phyloP scores from a whole-genome alignment of 371 early-diverging fungal genomes.

The Mucor lusitanicus region DNA sequence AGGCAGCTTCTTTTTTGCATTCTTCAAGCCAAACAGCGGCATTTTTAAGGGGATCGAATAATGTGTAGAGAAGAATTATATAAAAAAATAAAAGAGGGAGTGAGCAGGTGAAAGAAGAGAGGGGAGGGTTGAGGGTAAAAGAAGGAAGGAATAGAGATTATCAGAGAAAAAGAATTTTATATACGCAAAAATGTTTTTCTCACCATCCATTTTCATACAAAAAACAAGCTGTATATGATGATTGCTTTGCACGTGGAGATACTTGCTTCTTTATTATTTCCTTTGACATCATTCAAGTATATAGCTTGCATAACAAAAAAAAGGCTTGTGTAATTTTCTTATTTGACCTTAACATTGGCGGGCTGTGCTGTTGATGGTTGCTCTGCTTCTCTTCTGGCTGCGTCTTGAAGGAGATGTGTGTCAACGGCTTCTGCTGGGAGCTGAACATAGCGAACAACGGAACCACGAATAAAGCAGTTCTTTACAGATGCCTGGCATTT shows the following conservation, averaged over 20 bases:
- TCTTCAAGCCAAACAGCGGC: slow-evolving; percentile 27
- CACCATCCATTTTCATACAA: neutral
- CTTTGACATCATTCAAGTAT: neutral
- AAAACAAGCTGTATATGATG: neutral
- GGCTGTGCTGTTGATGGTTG: slow-evolving; percentile 60
- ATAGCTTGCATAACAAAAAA: neutral
- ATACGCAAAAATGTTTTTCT: neutral
- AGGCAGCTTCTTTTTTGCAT: slow-evolving; percentile 17
- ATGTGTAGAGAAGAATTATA: neutral
- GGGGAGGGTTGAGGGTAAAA: neutral
- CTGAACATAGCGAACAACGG: slow-evolving; percentile 97
- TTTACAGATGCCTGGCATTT: slow-evolving; percentile 82
- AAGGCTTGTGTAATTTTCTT: slow-evolving; percentile 8
- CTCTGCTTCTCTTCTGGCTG: slow-evolving; percentile 86
- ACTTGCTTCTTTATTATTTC: slow-evolving; percentile 1
- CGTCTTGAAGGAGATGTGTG: slow-evolving; percentile 94
- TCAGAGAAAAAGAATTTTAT: neutral
- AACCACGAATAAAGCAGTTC: slow-evolving; percentile 98
- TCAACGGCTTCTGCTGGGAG: slow-evolving; percentile 88
- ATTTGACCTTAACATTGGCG: slow-evolving; percentile 54
- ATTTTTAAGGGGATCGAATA: slow-evolving; percentile 15
- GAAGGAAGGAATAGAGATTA: neutral
- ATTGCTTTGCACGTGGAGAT: slow-evolving; percentile 3
- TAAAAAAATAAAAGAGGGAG: slow-evolving; percentile 1
- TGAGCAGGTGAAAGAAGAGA: slow-evolving; percentile 13